Conservation (phyloP, 768 basidiomycete genomes). For the Neoboletus magnificus region DNA sequence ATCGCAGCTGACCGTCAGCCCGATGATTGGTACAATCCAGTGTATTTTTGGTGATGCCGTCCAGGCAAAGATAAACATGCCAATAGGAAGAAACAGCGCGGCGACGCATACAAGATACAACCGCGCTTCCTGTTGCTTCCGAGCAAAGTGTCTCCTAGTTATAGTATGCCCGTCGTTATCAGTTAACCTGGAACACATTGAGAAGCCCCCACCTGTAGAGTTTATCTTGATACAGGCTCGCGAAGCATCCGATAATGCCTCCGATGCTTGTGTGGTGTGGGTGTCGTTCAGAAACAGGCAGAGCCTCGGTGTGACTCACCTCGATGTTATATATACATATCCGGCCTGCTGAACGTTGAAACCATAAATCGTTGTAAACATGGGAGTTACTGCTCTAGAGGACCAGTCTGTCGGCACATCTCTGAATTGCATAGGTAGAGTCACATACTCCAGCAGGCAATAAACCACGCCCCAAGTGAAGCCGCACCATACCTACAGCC, state of each 20-base stretch:
- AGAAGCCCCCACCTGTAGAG: constrained; percentile 40
- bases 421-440: neutral
- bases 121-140: constrained; percentile 52
- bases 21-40: constrained; percentile 48
- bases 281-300: neutral
- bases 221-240: constrained; percentile 46
- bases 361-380: constrained; percentile 53
- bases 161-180: constrained; percentile 15
- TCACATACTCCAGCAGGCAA: constrained; percentile 53
- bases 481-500: constrained; percentile 55
- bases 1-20: constrained; percentile 18
- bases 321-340: constrained; percentile 50
- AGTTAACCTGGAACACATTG: constrained; percentile 8
- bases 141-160: constrained; percentile 17
- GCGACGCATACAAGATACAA: constrained; percentile 54
- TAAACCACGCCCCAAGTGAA: constrained; percentile 76
- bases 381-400: constrained; percentile 49
- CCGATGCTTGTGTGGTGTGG: constrained; percentile 44
- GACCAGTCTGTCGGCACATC: neutral
- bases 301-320: constrained; percentile 34
- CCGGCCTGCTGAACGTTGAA: constrained; percentile 63
- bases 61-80: constrained; percentile 73
- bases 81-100: constrained; percentile 49
- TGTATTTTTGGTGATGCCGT: constrained; percentile 51
- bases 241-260: constrained; percentile 41